These are phyloP conservation scores for Yamadazyma diddensiae DNA, from an alignment of 1,139 yeast species.

Conservation along the genomic window DNA sequence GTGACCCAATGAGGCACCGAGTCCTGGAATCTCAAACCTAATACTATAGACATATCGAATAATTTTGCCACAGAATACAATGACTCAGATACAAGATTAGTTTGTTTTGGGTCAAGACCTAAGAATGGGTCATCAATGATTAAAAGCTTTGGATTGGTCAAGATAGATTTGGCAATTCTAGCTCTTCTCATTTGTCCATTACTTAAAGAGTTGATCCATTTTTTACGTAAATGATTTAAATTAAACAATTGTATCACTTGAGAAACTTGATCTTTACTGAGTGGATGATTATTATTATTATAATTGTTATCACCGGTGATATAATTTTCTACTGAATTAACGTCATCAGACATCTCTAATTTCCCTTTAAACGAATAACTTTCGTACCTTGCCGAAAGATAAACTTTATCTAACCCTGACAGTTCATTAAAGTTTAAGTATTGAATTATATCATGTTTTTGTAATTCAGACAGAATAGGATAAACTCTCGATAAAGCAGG, in stretches of 20 bases:
- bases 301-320: conserved; percentile 49
- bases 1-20: conserved; percentile 75
- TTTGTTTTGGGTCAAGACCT: conserved; percentile 81
- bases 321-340: conserved; percentile 64
- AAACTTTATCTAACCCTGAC: conserved; percentile 60
- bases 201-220: conserved; percentile 85
- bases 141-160: conserved; percentile 61
- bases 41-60: conserved; percentile 39
- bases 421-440: conserved; percentile 62
- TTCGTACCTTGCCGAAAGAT: conserved; percentile 87
- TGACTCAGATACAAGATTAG: conserved; percentile 53
- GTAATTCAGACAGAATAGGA: conserved; percentile 43
- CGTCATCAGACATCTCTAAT: conserved; percentile 64
- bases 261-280: conserved; percentile 27
- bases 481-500: conserved; percentile 57
- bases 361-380: conserved; percentile 58
- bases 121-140: conserved; percentile 88
- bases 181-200: conserved; percentile 95
- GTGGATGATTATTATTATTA: conserved; percentile 23
- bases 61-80: conserved; percentile 25
- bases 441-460: conserved; percentile 22
- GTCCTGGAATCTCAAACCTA: conserved; percentile 81
- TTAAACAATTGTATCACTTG: conserved; percentile 49
- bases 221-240: conserved; percentile 53
- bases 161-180: conserved; percentile 71